Conservation (phyloP, 305 asterid genomes). For the Striga hermonthica region DNA sequence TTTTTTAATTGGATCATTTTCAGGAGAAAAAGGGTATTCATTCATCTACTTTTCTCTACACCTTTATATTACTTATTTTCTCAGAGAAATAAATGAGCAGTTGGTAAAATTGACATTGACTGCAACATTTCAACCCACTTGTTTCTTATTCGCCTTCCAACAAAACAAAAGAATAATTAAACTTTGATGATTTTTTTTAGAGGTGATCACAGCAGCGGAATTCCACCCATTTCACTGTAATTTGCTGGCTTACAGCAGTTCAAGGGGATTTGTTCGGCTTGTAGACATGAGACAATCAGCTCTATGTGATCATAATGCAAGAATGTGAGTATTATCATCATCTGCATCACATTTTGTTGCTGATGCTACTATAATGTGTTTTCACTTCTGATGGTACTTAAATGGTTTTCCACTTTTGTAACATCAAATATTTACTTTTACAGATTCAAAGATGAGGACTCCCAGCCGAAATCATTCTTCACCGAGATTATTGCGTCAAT, state of each 20-base stretch:
- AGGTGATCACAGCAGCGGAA: slow-evolving; percentile 82
- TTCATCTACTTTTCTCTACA: neutral
- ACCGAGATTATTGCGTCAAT: slow-evolving; percentile 75
- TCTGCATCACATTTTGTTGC: slow-evolving; percentile 18
- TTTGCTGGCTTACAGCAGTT: slow-evolving; percentile 81
- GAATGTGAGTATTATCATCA: slow-evolving; percentile 49
- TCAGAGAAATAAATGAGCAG: neutral
- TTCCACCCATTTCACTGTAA: slow-evolving; percentile 88
- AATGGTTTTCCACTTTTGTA: slow-evolving; percentile 13
- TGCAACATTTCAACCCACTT: slow-evolving; percentile 20
- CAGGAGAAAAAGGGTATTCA: slow-evolving; percentile 13
- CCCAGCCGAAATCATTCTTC: slow-evolving; percentile 64
- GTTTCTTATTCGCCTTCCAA: neutral
- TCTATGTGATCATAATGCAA: slow-evolving; percentile 63
- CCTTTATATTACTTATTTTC: slow-evolving; percentile 17
- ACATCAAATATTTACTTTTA: slow-evolving; percentile 27
- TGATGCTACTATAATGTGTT: slow-evolving; percentile 9
- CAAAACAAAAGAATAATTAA: slow-evolving; percentile 31
- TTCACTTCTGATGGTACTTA: slow-evolving; percentile 15
- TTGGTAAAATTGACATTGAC: slow-evolving; percentile 1
- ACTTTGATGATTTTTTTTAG: slow-evolving; percentile 40
- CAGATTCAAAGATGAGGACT: slow-evolving; percentile 69
- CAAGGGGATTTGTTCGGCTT: slow-evolving; percentile 74
- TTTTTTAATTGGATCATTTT: slow-evolving; percentile 4
- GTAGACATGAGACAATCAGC: slow-evolving; percentile 91